phyloP scores from a whole-genome alignment of 768 basidiomycete species.

The Dendrothele bispora region DNA sequence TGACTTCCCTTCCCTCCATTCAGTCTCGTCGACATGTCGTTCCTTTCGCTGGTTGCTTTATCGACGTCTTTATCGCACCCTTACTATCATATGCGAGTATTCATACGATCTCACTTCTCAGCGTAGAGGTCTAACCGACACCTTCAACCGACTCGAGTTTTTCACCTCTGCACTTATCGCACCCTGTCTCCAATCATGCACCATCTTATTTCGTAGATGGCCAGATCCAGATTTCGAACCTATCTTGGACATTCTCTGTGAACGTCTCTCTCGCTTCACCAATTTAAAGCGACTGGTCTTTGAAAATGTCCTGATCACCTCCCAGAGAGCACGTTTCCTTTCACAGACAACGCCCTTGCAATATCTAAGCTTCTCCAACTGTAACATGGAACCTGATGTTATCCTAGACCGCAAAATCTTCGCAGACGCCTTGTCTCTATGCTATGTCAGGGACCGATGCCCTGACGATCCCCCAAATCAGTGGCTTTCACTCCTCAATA shows the following conservation, averaged over 20 bases:
- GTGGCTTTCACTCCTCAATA: constrained; percentile 11
- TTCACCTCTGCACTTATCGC: constrained; percentile 8
- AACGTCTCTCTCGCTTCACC: constrained; percentile 3
- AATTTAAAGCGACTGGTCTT: constrained; percentile 8
- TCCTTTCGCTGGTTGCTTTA: constrained; percentile 6
- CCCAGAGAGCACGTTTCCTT: not conserved
- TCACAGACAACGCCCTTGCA: constrained; percentile 6
- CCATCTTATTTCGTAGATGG: constrained; percentile 4
- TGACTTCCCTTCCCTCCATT: not conserved
- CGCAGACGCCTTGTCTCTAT: constrained; percentile 3
- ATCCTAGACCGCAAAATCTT: not conserved
- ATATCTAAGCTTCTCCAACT: constrained; percentile 5
- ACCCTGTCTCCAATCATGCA: constrained; percentile 7
- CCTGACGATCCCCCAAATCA: not conserved
- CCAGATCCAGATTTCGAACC: constrained; percentile 8
- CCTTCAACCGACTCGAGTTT: constrained; percentile 7
- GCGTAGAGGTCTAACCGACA: not conserved
- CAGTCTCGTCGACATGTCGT: constrained; percentile 6
- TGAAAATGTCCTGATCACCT: not conserved
- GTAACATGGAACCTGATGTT: constrained; percentile 1
- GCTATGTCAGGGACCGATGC: too few species aligned
- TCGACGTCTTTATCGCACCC: not conserved
- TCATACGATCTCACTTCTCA: constrained; percentile 1
- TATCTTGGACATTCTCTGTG: constrained; percentile 4
- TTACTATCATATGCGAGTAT: constrained; percentile 9